Evolutionary conservation across 2,329 filamentous ascomycete genomes (phyloP), one percentile per base, ranked within the genome.

Genomic region (Pseudocercospora cruenta): DNA sequence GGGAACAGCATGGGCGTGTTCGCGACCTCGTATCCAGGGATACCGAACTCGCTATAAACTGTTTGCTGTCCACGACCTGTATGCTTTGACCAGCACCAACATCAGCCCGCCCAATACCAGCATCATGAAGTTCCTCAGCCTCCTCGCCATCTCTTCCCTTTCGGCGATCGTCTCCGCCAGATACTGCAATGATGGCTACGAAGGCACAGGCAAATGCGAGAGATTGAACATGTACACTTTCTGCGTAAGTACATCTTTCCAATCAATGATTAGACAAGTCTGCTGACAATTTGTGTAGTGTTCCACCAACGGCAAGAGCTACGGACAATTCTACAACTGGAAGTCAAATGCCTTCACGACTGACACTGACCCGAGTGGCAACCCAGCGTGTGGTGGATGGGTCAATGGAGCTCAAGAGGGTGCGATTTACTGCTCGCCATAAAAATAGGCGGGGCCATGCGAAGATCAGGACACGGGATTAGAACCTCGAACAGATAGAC

Each of bases 301-400:
- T 28, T 33, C 26, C 9, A 16, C 21, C n/a, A 58, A 58, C 16
- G 54, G 54, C 28, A 36, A 58, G 54, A 36, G 16, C n/a, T 58
- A 58, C 19, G 24, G 54, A 19, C 16, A 58, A 58, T 58, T 19
- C 54, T 33, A 26, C 54, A 57, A 57, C 53, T 57, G 53, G 53
- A 57, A 57, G 53, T 14, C 12, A 14, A 57, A 57, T 31, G 54
- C 54, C 24, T 58, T 28, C 28, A 58, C 54, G 12, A 58, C 26
- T 16, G 16, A 19, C 54, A 21, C 47, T 4, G 28, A 39, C n/a
- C 9, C 28, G 7, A 58, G 22, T 39, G 31, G 55, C 9, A 31
- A 43, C 55, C 4, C n/a, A 2, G 9, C n/a, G 6, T 58, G 55
- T 26, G 55, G 55, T 36, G 55, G 31, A n/a, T 58, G 55, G 55